These are phyloP conservation scores for Kodamaea hsintzibuensis DNA, from an alignment of 805 yeast genomes.

Conservation along the genomic window DNA sequence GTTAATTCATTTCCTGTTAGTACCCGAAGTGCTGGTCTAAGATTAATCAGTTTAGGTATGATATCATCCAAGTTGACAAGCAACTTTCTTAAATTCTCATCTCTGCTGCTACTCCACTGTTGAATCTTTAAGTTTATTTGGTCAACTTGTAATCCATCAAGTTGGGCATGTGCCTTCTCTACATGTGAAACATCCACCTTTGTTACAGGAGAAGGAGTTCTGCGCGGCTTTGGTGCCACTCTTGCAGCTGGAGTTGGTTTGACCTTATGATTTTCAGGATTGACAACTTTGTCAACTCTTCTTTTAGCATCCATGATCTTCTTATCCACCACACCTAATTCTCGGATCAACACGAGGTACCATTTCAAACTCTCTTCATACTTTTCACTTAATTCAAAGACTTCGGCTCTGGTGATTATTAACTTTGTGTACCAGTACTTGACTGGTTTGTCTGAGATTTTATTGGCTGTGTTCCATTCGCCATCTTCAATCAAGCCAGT, in stretches of 20 bases:
- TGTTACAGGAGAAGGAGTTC: constrained; percentile 10
- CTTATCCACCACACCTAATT: constrained; percentile 61
- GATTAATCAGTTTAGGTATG: constrained; percentile 50
- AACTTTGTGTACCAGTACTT: constrained; percentile 77
- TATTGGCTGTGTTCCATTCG: constrained; percentile 27
- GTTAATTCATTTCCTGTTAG: constrained; percentile 69
- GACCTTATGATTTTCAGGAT: constrained; percentile 46
- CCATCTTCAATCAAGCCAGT: constrained; percentile 35
- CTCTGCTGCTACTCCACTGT: constrained; percentile 13
- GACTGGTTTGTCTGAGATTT: constrained; percentile 51
- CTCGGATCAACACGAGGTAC: constrained; percentile 63
- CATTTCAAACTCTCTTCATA: constrained; percentile 60
- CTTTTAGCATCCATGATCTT: constrained; percentile 77
- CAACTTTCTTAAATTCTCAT: constrained; percentile 73
- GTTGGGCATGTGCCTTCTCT: constrained; percentile 11
- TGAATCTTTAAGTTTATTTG: constrained; percentile 11
- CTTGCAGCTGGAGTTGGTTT: constrained; percentile 11
- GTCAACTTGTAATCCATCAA: constrained; percentile 8
- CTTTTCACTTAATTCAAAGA: constrained; percentile 76
- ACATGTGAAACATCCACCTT: constrained; percentile 12
- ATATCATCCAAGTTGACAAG: constrained; percentile 67
- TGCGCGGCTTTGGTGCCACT: constrained; percentile 10
- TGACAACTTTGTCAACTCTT: constrained; percentile 66
- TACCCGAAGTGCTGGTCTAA: constrained; percentile 14
- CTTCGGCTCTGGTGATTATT: constrained; percentile 72